These are phyloP conservation scores for Pseudogymnoascus sp. DNA, from an alignment of 2,329 filamentous ascomycete species.

Conservation along the genomic window DNA sequence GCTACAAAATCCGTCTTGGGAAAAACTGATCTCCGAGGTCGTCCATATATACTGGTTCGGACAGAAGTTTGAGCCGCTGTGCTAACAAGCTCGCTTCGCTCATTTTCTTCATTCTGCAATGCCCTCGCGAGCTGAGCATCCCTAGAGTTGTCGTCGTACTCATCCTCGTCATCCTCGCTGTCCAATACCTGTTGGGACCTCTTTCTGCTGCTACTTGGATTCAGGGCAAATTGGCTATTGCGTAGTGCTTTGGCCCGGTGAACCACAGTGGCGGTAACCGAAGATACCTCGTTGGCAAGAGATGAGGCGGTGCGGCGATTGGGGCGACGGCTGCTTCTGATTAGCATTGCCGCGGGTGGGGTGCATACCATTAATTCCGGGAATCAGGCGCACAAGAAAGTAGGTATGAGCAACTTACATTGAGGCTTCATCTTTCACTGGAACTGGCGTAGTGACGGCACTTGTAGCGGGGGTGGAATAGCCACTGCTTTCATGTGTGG, in stretches of 20 bases:
- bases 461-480: constrained; percentile 57
- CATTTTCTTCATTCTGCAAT: constrained; percentile 48
- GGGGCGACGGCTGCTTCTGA: background rate
- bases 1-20: constrained; percentile 13
- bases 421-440: constrained; percentile 22
- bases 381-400: background rate
- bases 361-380: background rate
- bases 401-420: constrained; percentile 22
- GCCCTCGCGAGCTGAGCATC: constrained; percentile 47
- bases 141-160: constrained; percentile 33
- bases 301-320: background rate
- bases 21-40: background rate
- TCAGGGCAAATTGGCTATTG: constrained; percentile 12
- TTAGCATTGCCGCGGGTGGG: background rate
- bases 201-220: constrained; percentile 10
- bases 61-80: background rate
- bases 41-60: background rate
- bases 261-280: background rate
- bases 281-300: background rate
- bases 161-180: constrained; percentile 29
- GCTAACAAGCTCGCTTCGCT: constrained; percentile 10
- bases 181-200: constrained; percentile 20
- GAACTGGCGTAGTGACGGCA: constrained; percentile 43
- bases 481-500: constrained; percentile 33
- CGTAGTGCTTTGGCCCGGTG: constrained; percentile 10